These are phyloP conservation scores for Berberis vulgaris DNA, from an alignment of 164 flowering plant species.

Conservation along the genomic window DNA sequence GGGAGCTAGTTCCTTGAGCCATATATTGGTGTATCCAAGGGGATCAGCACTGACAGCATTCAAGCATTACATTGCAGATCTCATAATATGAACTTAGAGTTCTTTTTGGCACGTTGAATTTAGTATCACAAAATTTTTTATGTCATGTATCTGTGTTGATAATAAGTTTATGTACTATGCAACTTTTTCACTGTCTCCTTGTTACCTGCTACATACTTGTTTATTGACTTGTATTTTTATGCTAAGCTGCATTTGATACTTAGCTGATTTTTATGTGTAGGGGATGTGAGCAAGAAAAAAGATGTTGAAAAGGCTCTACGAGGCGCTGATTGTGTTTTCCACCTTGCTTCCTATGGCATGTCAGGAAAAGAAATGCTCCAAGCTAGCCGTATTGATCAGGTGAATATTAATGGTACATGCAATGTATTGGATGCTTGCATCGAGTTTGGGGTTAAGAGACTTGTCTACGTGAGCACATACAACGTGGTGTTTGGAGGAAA, in stretches of 20 bases:
- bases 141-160: too few species aligned
- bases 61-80: too few species aligned
- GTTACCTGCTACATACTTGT: too few species aligned
- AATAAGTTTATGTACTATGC: too few species aligned
- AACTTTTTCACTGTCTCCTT: too few species aligned
- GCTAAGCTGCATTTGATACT: not conserved
- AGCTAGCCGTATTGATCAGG: constrained; percentile 66
- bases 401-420: constrained; percentile 81
- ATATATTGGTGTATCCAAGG: too few species aligned
- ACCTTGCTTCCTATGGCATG: constrained; percentile 90
- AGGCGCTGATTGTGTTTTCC: constrained; percentile 91
- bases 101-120: too few species aligned
- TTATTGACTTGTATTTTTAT: too few species aligned
- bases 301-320: constrained; percentile 70
- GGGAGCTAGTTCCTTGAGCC: too few species aligned
- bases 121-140: too few species aligned
- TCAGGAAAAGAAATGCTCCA: constrained; percentile 97
- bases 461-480: constrained; percentile 81
- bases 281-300: constrained; percentile 47
- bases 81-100: too few species aligned
- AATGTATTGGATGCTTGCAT: constrained; percentile 67
- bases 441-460: constrained; percentile 60
- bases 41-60: too few species aligned
- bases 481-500: constrained; percentile 87
- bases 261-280: constrained; percentile 20